Evolutionary conservation across 2,329 filamentous ascomycete species (phyloP), one percentile per base, ranked within the genome.

Genomic region (Furcasterigmium furcatum): DNA sequence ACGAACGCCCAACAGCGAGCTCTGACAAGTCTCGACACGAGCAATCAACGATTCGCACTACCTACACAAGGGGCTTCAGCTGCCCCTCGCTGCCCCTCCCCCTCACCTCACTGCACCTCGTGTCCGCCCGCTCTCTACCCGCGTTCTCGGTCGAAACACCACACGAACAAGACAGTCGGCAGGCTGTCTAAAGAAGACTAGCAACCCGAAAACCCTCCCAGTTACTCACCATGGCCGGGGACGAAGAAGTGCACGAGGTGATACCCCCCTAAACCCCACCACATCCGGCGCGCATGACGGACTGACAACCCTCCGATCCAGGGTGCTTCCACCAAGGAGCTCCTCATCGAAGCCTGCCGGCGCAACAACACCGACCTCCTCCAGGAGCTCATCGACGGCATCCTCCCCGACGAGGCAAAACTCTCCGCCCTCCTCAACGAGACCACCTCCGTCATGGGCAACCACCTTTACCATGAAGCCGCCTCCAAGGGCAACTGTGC

Each of bases 291-390:
- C 8, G n/a, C 29, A 2, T 16, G 9, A 32, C 35, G 43, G 25
- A 18, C 25, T n/a, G n/a, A 10, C n/a, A 30, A 12, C 10, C 7
- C n/a, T 41, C 19, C 43, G 35, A 18, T 10, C 12, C 58, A 95
- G 87, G 94, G 92, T 64, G 92, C 92, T 56, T 88, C 88, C 49
- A 82, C 84, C 39, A 79, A 85, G 65, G 92, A 97, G 73, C 80
- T 88, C 60, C 80, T 97, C 57, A 82, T 97, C 68, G 92, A 95
- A 73, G 89, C 94, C 58, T 95, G 88, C 71, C 89, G 92, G 50
- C 82, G 91, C 61, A 92, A 97, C 77, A 96, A 97, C 70, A 84
- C 84, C 55, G 85, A 92, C 44, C 82, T 97, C 49, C 82, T 97
- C 46, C 71, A 80, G 57, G 85, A 94, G 58, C 79, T 91, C 46